Evolutionary conservation across 345 rosid species (phyloP).

Genomic region (Physaria fendleri): DNA sequence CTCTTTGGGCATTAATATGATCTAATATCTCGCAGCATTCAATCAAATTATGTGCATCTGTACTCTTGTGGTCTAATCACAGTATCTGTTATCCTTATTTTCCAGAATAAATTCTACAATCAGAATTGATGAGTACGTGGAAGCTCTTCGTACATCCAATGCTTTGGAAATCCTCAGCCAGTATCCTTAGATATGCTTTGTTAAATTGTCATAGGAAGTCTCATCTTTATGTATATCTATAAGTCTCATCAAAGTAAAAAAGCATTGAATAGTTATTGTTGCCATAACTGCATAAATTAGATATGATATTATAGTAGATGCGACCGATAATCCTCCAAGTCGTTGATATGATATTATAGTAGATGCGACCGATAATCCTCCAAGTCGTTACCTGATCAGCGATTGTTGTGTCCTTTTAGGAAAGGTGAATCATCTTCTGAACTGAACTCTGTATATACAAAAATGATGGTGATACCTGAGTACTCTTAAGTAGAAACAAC

Average conservation of each 20-base stretch:
- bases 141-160: constrained; percentile 81
- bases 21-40: not conserved
- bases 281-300: constrained; percentile 46
- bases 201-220: not conserved
- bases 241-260: not conserved
- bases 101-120: constrained; percentile 73
- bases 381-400: constrained; percentile 95
- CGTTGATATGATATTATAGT: constrained; percentile 82
- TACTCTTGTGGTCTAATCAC: not conserved
- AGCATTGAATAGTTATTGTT: constrained; percentile 1
- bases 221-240: not conserved
- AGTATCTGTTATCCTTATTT: not conserved
- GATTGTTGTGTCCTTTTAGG: constrained; percentile 93
- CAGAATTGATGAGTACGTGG: constrained; percentile 61
- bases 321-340: constrained; percentile 92
- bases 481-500: not conserved
- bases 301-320: constrained; percentile 83
- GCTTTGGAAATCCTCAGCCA: constrained; percentile 80
- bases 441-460: not conserved
- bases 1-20: not conserved
- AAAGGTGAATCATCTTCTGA: constrained; percentile 49
- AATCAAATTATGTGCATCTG: not conserved
- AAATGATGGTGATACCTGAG: not conserved
- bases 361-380: constrained; percentile 95
- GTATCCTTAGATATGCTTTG: constrained; percentile 51